These are phyloP conservation scores for Phlebiopsis flavidoalba DNA, from an alignment of 768 basidiomycete species.

Conservation along the genomic window DNA sequence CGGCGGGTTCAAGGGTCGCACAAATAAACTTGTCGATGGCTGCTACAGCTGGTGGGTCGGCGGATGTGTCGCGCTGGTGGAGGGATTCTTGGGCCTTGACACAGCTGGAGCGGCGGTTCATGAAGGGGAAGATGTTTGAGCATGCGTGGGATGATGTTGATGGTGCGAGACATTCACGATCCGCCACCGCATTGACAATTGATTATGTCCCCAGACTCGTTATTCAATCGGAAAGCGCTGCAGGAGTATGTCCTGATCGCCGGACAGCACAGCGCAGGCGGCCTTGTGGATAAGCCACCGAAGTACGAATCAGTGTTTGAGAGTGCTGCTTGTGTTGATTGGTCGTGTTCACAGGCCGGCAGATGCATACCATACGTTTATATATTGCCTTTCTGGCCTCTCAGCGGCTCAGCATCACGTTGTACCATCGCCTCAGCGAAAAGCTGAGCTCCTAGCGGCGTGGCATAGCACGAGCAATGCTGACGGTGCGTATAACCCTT, in stretches of 20 bases:
- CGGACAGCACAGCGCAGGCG: slow-evolving; percentile 82
- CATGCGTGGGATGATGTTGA: slow-evolving; percentile 70
- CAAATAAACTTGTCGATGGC: slow-evolving; percentile 98
- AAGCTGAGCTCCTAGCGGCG: slow-evolving; percentile 8
- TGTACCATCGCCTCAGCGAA: slow-evolving; percentile 16
- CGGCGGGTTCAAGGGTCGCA: slow-evolving; percentile 89
- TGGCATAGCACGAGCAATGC: slow-evolving; percentile 18
- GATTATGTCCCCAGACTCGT: slow-evolving; percentile 28
- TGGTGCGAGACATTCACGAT: slow-evolving; percentile 34
- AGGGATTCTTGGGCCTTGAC: slow-evolving; percentile 39
- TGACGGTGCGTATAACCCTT: not conserved
- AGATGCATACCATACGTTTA: slow-evolving; percentile 95
- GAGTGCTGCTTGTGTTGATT: not conserved
- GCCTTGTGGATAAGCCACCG: slow-evolving; percentile 91
- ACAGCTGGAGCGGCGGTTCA: slow-evolving; percentile 29
- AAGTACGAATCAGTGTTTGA: slow-evolving; percentile 49
- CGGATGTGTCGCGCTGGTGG: slow-evolving; percentile 76
- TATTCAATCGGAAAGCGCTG: slow-evolving; percentile 62
- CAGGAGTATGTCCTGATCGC: slow-evolving; percentile 87
- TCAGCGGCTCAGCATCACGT: slow-evolving; percentile 85
- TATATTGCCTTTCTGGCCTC: slow-evolving; percentile 88
- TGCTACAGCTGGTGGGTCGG: slow-evolving; percentile 99
- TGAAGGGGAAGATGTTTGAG: slow-evolving; percentile 19
- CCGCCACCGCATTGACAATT: not conserved
- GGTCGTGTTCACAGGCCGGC: slow-evolving; percentile 43